Conservation (phyloP, 768 basidiomycete species). For the Pisolithus microcarpus region DNA sequence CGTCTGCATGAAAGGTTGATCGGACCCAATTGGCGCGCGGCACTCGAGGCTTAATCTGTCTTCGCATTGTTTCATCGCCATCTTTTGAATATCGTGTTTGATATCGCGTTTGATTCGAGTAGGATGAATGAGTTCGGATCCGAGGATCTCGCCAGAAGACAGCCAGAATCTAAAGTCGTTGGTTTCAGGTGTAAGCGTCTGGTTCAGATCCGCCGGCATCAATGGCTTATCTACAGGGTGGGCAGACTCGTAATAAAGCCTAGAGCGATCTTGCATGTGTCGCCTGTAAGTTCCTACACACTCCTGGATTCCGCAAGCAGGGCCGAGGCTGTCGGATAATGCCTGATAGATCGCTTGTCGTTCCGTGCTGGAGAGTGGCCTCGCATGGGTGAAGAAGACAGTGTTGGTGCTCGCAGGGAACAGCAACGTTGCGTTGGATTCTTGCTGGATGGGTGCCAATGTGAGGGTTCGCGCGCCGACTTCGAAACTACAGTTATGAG, state of each 20-base stretch:
- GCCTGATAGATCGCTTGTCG: slow-evolving; percentile 46
- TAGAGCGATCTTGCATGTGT: slow-evolving; percentile 43
- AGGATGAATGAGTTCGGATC: slow-evolving; percentile 12
- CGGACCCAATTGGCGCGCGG: slow-evolving; percentile 3
- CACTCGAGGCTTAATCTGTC: slow-evolving; percentile 5
- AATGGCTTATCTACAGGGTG: slow-evolving; percentile 9
- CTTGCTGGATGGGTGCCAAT: slow-evolving; percentile 6
- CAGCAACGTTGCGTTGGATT: slow-evolving; percentile 12
- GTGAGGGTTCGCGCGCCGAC: slow-evolving; percentile 11
- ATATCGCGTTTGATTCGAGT: slow-evolving; percentile 11
- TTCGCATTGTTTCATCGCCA: slow-evolving; percentile 6
- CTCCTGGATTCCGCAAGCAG: slow-evolving; percentile 41
- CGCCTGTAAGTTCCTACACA: slow-evolving; percentile 44
- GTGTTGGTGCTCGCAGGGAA: slow-evolving; percentile 15
- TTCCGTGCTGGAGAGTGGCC: slow-evolving; percentile 37
- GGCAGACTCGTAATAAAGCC: slow-evolving; percentile 38
- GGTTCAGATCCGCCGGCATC: slow-evolving; percentile 4
- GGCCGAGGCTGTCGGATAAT: slow-evolving; percentile 42
- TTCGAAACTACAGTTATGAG: slow-evolving; percentile 24
- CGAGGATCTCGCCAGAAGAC: slow-evolving; percentile 22
- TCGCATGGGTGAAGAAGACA: slow-evolving; percentile 12
- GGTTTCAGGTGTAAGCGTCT: slow-evolving; percentile 8
- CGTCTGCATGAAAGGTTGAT: slow-evolving; percentile 8
- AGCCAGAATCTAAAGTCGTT: slow-evolving; percentile 28
- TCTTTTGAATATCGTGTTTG: slow-evolving; percentile 9